Evolutionary conservation across 164 flowering plant genomes (phyloP).

Genomic region (Magnolia kwangsiensis): DNA sequence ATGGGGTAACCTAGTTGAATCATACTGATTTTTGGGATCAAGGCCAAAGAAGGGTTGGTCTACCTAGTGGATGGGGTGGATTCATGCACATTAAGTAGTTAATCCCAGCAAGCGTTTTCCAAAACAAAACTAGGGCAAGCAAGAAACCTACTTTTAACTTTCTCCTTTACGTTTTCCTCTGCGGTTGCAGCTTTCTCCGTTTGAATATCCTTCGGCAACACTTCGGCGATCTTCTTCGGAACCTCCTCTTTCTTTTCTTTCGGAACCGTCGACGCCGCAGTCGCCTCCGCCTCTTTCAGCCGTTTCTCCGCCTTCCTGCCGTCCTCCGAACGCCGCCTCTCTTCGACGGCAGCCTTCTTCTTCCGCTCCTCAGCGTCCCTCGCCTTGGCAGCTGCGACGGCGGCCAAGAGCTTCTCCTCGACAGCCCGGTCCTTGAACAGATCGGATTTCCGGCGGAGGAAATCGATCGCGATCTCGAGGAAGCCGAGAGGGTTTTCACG

Average conservation of each 20-base stretch:
- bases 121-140: not conserved
- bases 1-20: too few species aligned
- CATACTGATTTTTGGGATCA: too few species aligned
- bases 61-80: too few species aligned
- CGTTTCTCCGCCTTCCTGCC: not conserved
- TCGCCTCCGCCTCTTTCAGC: not conserved
- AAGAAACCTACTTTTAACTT: constrained; percentile 3
- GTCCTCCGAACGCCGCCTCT: constrained; percentile 3
- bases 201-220: not conserved
- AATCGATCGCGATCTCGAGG: constrained; percentile 15
- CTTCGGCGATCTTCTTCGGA: not conserved
- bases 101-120: too few species aligned
- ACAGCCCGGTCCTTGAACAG: constrained; percentile 12
- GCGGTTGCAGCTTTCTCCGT: constrained; percentile 3
- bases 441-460: constrained; percentile 18
- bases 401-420: constrained; percentile 2
- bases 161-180: not conserved
- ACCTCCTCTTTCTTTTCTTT: not conserved
- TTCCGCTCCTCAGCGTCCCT: constrained; percentile 11
- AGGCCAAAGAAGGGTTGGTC: too few species aligned
- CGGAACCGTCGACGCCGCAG: not conserved
- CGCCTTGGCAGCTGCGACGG: constrained; percentile 11
- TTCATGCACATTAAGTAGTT: too few species aligned
- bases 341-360: constrained; percentile 5
- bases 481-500: constrained; percentile 2